Base-by-base conservation (phyloP, 805 yeast species). In the Nakazawaea siamensis region DNA sequence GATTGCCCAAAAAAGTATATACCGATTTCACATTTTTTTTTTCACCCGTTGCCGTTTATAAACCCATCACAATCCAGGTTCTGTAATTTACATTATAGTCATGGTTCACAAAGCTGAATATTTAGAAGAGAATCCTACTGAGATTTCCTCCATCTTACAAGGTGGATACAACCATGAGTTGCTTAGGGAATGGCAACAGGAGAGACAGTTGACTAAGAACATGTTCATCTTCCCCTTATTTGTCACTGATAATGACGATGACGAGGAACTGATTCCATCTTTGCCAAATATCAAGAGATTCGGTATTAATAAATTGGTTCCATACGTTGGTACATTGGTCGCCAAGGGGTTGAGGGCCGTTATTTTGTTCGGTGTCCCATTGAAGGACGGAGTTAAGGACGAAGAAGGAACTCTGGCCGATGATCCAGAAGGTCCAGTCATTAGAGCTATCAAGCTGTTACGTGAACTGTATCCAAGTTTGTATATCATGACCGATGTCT, bases 101-200 rank as follows among this genome's bases (percentile, higher is more conserved):
- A 74, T 70, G 76, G 62, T 63, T 32, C 94, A 84, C 54, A 63
- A 64, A 27, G 94, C 95, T 5, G 77, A 81, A 51, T 87, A 70
- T 49, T 61, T 81, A 34, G 72, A 74, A 13, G 59, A 65, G 1
- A 63, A 67, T 17, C 72, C 71, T 23, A 73, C 88, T 1, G 64
- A 68, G 24, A 73, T 85, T 42, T 68, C 86, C 11, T 82, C 95
- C 5, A 63, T 92, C 27, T 66, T 92, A 28, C 90, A 92, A 42
- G 96, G 97, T 40, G 97, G 97, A 3, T 92, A 88, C 60, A 83
- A 84, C 57, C 95, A 88, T 50, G 94, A 96, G 1, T 66, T 90
- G 29, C 52, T 85, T 15, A 72, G 98, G 48, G 78, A 73, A 54
- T 92, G 98, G 98, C 98, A 92, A 57, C 72, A 70, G 45, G 90